A percentile compares a stretch with the other conserved stretches of the same genome.
These are phyloP conservation scores for Epichloe sp. DNA, from an alignment of 2,329 filamentous ascomycete genomes.

Conservation along the genomic window DNA sequence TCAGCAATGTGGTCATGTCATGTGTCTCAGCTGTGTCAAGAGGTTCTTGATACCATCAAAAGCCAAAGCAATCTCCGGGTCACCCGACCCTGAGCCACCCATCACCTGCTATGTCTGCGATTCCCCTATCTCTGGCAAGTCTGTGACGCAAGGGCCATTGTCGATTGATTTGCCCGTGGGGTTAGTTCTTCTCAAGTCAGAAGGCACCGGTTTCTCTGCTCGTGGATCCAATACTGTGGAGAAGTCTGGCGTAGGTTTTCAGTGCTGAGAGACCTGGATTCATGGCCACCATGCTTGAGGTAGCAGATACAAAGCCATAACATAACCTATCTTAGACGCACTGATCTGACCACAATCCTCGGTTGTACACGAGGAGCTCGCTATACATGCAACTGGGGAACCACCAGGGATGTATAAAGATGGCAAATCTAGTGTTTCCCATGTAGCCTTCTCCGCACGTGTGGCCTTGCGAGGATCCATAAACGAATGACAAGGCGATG, in stretches of 20 bases:
- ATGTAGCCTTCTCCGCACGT: constrained; percentile 13
- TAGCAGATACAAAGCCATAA: background rate
- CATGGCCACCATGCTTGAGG: background rate
- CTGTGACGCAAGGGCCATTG: constrained; percentile 24
- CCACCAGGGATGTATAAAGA: background rate
- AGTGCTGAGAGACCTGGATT: constrained; percentile 43
- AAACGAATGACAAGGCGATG: constrained; percentile 58
- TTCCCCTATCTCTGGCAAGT: constrained; percentile 48
- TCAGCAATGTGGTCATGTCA: constrained; percentile 81
- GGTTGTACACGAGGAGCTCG: background rate
- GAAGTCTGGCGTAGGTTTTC: constrained; percentile 67
- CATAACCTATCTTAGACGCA: background rate
- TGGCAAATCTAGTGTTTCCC: background rate
- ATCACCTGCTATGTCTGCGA: constrained; percentile 74
- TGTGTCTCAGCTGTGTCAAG: constrained; percentile 73
- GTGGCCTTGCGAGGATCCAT: constrained; percentile 43
- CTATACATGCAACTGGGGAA: background rate
- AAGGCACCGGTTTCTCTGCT: constrained; percentile 86
- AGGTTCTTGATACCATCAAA: constrained; percentile 61
- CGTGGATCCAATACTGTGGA: constrained; percentile 74
- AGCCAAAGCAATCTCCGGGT: constrained; percentile 17
- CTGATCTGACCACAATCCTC: background rate
- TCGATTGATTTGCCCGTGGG: constrained; percentile 54
- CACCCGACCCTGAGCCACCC: constrained; percentile 32
- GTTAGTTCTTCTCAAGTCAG: constrained; percentile 65